Evolutionary conservation across 2,329 filamentous ascomycete species (phyloP).

Genomic region (Botrytis porri): DNA sequence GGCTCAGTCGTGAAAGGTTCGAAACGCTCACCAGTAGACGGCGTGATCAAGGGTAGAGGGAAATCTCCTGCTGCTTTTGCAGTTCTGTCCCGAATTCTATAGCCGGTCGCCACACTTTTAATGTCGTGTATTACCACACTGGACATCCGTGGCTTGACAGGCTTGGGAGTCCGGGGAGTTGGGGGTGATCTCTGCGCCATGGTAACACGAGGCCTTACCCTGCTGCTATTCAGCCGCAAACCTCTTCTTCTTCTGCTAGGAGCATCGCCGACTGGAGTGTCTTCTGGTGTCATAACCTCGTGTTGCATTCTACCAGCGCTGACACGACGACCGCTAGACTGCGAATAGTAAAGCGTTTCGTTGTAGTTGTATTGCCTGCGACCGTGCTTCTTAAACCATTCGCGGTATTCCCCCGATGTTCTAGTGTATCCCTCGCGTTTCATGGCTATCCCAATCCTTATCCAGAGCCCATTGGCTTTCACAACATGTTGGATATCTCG

Average conservation of each 20-base stretch:
- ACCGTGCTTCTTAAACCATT: neutral
- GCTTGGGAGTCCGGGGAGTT: neutral
- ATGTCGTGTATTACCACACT: neutral
- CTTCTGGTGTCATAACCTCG: neutral
- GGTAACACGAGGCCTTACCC: neutral
- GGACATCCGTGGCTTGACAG: neutral
- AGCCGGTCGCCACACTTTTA: neutral
- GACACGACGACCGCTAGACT: neutral
- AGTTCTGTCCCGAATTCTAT: neutral
- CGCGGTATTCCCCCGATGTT: neutral
- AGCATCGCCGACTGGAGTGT: neutral
- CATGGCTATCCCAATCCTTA: neutral
- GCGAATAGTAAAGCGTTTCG: neutral
- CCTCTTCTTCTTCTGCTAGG: neutral
- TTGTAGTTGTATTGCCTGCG: neutral
- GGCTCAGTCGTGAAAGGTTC: neutral
- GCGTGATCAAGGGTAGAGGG: neutral
- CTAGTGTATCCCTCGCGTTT: neutral
- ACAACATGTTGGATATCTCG: neutral
- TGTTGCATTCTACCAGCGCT: neutral
- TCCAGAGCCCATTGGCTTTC: accelerated
- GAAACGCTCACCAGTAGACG: neutral
- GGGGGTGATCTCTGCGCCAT: neutral
- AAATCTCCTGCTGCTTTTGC: neutral
- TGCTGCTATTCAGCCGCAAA: neutral